These are phyloP conservation scores for Stygiomarasmius scandens DNA, from an alignment of 1,284 basidiomycete genomes.

Conservation along the genomic window DNA sequence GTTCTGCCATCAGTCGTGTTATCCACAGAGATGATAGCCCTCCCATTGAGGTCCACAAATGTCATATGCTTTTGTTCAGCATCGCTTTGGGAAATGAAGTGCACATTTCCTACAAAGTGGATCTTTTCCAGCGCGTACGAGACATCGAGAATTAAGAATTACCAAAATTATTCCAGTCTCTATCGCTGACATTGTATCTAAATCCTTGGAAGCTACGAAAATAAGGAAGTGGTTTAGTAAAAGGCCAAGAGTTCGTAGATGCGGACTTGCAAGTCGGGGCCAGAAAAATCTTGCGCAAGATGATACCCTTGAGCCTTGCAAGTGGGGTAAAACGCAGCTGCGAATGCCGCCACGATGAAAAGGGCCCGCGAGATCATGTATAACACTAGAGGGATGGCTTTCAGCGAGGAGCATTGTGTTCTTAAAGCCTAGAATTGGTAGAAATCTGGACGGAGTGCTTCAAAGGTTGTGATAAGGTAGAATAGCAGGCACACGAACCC, in stretches of 20 bases:
- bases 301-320: not conserved
- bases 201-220: not conserved
- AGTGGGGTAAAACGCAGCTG: not conserved
- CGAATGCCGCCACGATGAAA: not conserved
- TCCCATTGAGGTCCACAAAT: slow-evolving; percentile 16
- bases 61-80: slow-evolving; percentile 12
- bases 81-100: slow-evolving; percentile 7
- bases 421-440: too few species aligned
- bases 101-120: slow-evolving; percentile 7
- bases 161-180: not conserved
- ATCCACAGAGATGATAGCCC: slow-evolving; percentile 27
- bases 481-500: too few species aligned
- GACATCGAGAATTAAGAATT: not conserved
- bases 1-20: slow-evolving; percentile 16
- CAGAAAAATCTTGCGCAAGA: not conserved
- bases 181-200: not conserved
- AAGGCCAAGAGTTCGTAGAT: too few species aligned
- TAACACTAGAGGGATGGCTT: too few species aligned
- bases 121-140: not conserved
- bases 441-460: too few species aligned
- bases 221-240: too few species aligned
- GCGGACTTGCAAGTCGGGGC: not conserved
- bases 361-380: not conserved
- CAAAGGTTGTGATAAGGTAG: too few species aligned
- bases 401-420: too few species aligned